A percentile compares a stretch with the other conserved stretches of the same genome.
Conservation (phyloP, 768 basidiomycete genomes). For the Trichaptum fuscoviolaceum region DNA sequence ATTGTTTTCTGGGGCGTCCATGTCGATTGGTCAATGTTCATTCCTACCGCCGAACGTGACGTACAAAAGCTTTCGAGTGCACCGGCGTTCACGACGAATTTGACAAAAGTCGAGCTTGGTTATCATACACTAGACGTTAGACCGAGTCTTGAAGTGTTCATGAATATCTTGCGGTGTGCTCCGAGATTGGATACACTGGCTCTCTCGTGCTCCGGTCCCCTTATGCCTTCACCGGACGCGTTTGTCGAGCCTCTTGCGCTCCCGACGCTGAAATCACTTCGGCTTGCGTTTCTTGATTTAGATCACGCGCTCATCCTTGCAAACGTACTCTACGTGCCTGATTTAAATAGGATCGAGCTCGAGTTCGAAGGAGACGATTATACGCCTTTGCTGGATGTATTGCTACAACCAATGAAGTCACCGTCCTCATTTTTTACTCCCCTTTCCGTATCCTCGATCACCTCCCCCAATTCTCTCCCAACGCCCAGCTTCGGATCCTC, state of each 20-base stretch:
- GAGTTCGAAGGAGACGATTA: slow-evolving; percentile 55
- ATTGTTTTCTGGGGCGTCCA: slow-evolving; percentile 66
- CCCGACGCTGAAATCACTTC: slow-evolving; percentile 23
- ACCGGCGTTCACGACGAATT: slow-evolving; percentile 32
- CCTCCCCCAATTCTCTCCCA: slow-evolving; percentile 35
- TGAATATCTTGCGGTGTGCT: slow-evolving; percentile 44
- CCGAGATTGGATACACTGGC: slow-evolving; percentile 49
- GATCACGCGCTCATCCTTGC: slow-evolving; percentile 28
- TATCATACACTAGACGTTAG: slow-evolving; percentile 61
- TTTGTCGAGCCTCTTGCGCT: slow-evolving; percentile 16
- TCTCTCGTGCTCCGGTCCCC: slow-evolving; percentile 54
- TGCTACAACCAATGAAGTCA: not conserved
- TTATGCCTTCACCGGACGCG: not conserved
- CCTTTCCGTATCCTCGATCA: slow-evolving; percentile 30
- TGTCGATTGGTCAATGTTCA: slow-evolving; percentile 50
- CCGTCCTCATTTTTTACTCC: slow-evolving; percentile 3
- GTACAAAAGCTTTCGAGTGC: not conserved
- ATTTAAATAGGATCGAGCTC: slow-evolving; percentile 36
- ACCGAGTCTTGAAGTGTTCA: slow-evolving; percentile 51
- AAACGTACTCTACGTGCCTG: slow-evolving; percentile 29
- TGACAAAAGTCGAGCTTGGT: slow-evolving; percentile 52
- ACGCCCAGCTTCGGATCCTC: slow-evolving; percentile 9
- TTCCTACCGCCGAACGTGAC: slow-evolving; percentile 21
- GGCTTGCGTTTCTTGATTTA: slow-evolving; percentile 27
- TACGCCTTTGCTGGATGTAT: slow-evolving; percentile 23